Base-by-base conservation (phyloP, 352 stramenopile genomes). In the Aphanomyces invadans region DNA sequence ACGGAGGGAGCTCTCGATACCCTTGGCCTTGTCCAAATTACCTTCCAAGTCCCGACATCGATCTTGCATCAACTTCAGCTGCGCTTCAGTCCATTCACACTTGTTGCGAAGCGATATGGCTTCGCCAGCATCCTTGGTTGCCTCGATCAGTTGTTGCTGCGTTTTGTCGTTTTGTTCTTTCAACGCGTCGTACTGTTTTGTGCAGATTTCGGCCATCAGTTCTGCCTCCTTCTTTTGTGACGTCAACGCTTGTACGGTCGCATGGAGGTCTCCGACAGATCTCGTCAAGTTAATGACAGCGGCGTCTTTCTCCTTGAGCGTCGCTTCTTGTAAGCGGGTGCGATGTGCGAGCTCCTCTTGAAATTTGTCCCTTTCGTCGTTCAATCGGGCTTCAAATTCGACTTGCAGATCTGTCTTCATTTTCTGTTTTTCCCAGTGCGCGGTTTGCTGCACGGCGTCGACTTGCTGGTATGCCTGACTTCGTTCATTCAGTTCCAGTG, bases 141-240 rank as follows among this genome's bases (percentile, higher is more conserved):
- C 55, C 5, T 33, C 26, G 15, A 33, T 21, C 42, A 63, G 42
- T 19, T 33, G 55, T 19, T 49, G 55, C 55, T 63, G 55, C 11
- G 42, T 29, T 28, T 49, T 29, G n/a, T 32, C 21, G 25, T 26
- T 63, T 23, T 63, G 26, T 1, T 19, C 25, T 11, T 63, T 31
- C 21, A 21, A 11, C 25, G 55, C 55, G 17, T 63, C 55, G 23
- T 33, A 33, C 55, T 63, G 55, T 29, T 63, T 63, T 5, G 36
- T 63, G 10, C n/a, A 48, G 7, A 17, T 63, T 25, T 63, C 55
- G 36, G 23, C 21, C n/a, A 17, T 15, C 1, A 63, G 36, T 46
- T 63, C 55, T 19, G 42, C 21, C 21, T 63, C 55, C n/a, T 21
- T 48, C 42, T 48, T 48, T 15, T 25, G 11, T 48, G 38, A 33